Conservation (phyloP, 192 early-diverging fungal species). For the Mortierella hygrophila region DNA sequence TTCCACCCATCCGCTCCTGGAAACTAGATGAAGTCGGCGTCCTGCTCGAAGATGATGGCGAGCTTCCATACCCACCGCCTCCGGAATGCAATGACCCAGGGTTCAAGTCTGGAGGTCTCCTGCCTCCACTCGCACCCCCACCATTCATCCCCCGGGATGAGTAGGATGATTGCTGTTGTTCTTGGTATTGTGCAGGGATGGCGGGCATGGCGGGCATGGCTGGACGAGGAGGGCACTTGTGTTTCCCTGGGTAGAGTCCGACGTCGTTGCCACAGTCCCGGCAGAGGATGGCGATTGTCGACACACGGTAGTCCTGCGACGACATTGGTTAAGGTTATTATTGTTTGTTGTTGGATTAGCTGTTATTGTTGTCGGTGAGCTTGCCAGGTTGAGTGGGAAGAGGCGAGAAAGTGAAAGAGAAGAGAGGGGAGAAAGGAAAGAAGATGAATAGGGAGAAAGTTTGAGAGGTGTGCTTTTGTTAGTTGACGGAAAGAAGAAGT, state of each 20-base stretch:
- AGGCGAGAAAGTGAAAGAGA: neutral
- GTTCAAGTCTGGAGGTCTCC: conserved; percentile 32
- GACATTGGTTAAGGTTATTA: conserved; percentile 13
- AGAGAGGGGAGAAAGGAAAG: neutral
- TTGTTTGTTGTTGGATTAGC: neutral
- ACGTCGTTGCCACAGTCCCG: conserved; percentile 74
- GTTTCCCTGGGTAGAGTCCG: conserved; percentile 69
- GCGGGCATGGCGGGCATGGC: conserved; percentile 49
- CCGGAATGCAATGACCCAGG: conserved; percentile 9
- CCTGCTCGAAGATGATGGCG: conserved; percentile 1
- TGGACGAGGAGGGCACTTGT: conserved; percentile 57
- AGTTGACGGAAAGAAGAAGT: neutral
- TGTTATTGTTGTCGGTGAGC: neutral
- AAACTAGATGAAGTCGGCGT: conserved; percentile 31
- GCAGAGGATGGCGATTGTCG: conserved; percentile 68
- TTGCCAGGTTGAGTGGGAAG: neutral
- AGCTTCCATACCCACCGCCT: conserved; percentile 4
- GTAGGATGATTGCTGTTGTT: conserved; percentile 15
- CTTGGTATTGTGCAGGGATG: conserved; percentile 50
- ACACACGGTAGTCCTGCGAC: conserved; percentile 68
- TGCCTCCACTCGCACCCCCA: conserved; percentile 9
- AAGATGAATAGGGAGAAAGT: neutral
- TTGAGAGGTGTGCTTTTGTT: neutral
- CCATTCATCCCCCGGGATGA: conserved; percentile 19
- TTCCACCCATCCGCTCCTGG: conserved; percentile 27